phyloP scores from a whole-genome alignment of 441 rosid species.

The Iberis amara region DNA sequence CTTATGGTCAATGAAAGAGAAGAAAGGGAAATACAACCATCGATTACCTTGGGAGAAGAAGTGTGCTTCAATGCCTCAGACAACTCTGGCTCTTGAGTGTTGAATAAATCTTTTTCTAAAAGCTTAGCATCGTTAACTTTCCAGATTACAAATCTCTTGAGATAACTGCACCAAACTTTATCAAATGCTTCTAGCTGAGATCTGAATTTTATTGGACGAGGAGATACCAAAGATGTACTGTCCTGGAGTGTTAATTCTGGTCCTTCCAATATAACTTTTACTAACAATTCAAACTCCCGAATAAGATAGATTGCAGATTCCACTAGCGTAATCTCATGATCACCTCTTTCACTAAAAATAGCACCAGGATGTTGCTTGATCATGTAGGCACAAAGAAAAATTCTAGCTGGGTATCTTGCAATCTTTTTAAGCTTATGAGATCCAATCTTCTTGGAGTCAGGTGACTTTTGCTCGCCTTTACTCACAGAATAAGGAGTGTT shows the following conservation, averaged over 20 bases:
- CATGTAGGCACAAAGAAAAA: constrained; percentile 91
- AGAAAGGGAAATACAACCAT: constrained; percentile 42
- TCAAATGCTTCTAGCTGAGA: constrained; percentile 77
- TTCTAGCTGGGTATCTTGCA: constrained; percentile 76
- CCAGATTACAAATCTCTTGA: constrained; percentile 81
- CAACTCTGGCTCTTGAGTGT: constrained; percentile 81
- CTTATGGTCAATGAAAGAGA: constrained; percentile 18
- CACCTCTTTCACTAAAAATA: constrained; percentile 75
- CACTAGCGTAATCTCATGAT: constrained; percentile 65
- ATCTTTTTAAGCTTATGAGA: constrained; percentile 31
- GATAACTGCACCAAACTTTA: constrained; percentile 75
- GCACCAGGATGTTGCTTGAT: constrained; percentile 86
- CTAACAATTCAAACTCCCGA: constrained; percentile 63
- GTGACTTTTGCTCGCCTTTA: constrained; percentile 40
- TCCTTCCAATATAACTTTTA: constrained; percentile 63
- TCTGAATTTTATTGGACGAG: constrained; percentile 54
- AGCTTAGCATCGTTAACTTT: constrained; percentile 81
- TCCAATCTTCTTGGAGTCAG: constrained; percentile 29
- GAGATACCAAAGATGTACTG: constrained; percentile 36
- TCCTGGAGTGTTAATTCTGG: constrained; percentile 53
- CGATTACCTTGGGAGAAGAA: constrained; percentile 49
- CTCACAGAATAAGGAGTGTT: constrained; percentile 39
- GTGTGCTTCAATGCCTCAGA: constrained; percentile 62
- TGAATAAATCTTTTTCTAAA: constrained; percentile 72
- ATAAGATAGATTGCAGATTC: constrained; percentile 60